Evolutionary conservation across 495 filamentous ascomycete species (phyloP).

Genomic region (Hypoxylon fuscum): DNA sequence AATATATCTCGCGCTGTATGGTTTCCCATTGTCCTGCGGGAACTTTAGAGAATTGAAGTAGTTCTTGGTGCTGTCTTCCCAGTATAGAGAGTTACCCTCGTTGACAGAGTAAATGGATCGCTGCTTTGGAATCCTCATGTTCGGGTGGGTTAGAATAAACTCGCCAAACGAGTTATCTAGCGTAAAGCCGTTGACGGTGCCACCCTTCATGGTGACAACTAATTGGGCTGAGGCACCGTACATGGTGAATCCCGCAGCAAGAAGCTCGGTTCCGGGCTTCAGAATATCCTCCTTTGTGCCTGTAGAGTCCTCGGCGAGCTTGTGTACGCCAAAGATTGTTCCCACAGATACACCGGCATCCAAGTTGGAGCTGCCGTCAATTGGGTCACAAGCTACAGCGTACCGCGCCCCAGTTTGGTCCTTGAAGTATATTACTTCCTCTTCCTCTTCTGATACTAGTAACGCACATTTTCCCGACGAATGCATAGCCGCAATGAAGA

Average conservation of each 20-base stretch:
- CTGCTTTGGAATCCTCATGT: conserved; percentile 85
- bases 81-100: conserved; percentile 96
- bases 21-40: conserved; percentile 75
- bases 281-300: conserved; percentile 84
- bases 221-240: conserved; percentile 96
- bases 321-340: conserved; percentile 96
- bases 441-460: conserved; percentile 96
- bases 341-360: conserved; percentile 98
- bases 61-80: conserved; percentile 86
- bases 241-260: conserved; percentile 98
- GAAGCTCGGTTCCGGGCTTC: conserved; percentile 86
- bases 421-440: conserved; percentile 86
- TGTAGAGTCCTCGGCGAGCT: conserved; percentile 74
- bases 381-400: conserved; percentile 96
- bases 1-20: conserved; percentile 94
- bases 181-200: conserved; percentile 95
- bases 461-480: conserved; percentile 88
- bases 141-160: conserved; percentile 96
- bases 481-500: conserved; percentile 94
- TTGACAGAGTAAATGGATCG: conserved; percentile 97
- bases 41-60: conserved; percentile 92
- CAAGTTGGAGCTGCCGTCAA: conserved; percentile 96
- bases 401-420: conserved; percentile 84
- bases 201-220: conserved; percentile 95
- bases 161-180: conserved; percentile 95